Evolutionary conservation across 257 asterid species (phyloP), one percentile per base, ranked within the genome.

Genomic region (Plantago major): DNA sequence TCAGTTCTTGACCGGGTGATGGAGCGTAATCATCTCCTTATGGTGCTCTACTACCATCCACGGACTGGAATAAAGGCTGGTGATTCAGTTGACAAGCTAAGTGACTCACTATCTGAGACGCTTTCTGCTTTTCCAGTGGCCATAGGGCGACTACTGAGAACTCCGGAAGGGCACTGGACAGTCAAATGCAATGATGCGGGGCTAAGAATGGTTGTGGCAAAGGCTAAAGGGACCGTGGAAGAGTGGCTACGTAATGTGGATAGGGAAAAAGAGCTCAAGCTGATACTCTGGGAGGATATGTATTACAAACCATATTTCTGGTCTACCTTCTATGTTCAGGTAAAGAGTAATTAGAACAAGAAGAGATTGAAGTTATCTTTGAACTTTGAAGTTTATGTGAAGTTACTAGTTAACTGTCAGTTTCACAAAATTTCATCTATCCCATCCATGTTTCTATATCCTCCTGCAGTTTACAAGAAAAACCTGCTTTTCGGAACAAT

Each of bases 271-370:
- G 94, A 82, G 74, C 78, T 82, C 18, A 60, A 72, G 71, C 76
- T 85, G 30, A 76, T 71, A 58, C 65, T 79, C 37, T 86, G 86
- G 95, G 95, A 83, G 71, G 85, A 80, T 33, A 81, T 83, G 81
- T 73, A 28, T 58, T 75, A 73, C 42, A 79, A 73, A 10, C 78
- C 84, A 0, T 86, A 83, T 58, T 86, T 67, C 54, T 82, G 90
- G 90, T 78, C 90, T 14, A 63, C 87, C 40, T 85, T 85, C 43
- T 78, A 80, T 73, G 78, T 82, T 66, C 87, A 82, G 86, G 94
- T 79, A 65, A 30, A 37, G 16, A 57, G 38, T 10, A 11, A 9
- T 17, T n/a, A 50, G 6, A 33, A 33, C 40, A 33, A 33, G 26
- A 33, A 33, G 40, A 33, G 3, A 33, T 33, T 7, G 8, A 7